Evolutionary conservation across 2,329 filamentous ascomycete genomes (phyloP).

Genomic region (Colletotrichum spaethianum): DNA sequence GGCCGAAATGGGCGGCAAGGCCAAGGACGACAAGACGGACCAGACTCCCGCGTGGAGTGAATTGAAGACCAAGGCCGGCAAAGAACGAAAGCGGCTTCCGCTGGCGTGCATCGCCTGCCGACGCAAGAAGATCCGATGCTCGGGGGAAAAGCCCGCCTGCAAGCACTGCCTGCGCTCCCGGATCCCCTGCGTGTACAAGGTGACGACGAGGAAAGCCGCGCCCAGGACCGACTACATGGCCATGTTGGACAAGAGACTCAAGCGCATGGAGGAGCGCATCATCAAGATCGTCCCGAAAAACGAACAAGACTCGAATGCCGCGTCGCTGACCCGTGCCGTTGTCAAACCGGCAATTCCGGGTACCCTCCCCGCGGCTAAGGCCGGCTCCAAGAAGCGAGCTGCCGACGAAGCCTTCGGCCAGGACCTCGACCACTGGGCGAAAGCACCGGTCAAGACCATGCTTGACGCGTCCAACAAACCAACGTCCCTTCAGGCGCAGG

Average conservation of each 20-base stretch:
- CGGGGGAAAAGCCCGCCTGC: slow-evolving; percentile 96
- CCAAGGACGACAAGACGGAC: slow-evolving; percentile 72
- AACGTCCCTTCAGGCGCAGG: slow-evolving; percentile 70
- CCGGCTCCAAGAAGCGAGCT: slow-evolving; percentile 81
- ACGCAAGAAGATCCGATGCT: slow-evolving; percentile 97
- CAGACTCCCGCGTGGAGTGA: slow-evolving; percentile 82
- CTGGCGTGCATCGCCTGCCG: slow-evolving; percentile 96
- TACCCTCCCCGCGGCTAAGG: slow-evolving; percentile 64
- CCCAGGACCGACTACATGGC: slow-evolving; percentile 99
- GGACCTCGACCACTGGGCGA: slow-evolving; percentile 87
- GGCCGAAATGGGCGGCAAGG: slow-evolving; percentile 66
- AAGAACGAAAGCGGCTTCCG: slow-evolving; percentile 93
- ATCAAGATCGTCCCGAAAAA: slow-evolving; percentile 95
- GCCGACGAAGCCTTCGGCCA: slow-evolving; percentile 90
- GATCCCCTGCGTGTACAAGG: slow-evolving; percentile 97
- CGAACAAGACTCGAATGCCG: slow-evolving; percentile 76
- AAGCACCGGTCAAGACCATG: slow-evolving; percentile 67
- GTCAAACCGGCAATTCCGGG: slow-evolving; percentile 84
- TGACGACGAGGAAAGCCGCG: slow-evolving; percentile 93
- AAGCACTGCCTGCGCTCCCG: slow-evolving; percentile 94
- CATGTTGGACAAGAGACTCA: slow-evolving; percentile 95
- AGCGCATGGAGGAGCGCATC: slow-evolving; percentile 97
- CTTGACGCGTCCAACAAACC: slow-evolving; percentile 64
- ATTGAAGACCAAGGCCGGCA: slow-evolving; percentile 91
- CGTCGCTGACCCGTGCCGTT: slow-evolving; percentile 81